Evolutionary conservation across 2,329 filamentous ascomycete genomes (phyloP), one percentile per base, ranked within the genome.

Genomic region (Neonectria ditissima): DNA sequence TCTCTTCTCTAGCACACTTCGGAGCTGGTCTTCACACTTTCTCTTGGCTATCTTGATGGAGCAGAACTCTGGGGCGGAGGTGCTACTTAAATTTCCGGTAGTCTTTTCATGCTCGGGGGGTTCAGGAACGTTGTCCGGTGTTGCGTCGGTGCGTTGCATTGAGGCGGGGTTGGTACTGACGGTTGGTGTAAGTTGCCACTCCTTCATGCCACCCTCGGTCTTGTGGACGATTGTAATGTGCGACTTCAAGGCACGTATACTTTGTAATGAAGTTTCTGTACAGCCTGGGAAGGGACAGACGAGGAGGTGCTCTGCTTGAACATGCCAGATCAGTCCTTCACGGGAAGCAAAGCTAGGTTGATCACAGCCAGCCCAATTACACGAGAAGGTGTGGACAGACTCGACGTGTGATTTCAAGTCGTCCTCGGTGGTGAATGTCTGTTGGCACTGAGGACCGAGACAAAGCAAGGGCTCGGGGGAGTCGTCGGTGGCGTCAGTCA

Each of bases 271-370:
- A n/a, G 69, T 70, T 53, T 82, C 79, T 34, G 73, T 70, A 58
- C 81, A 83, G 1, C 76, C 79, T 0, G 73, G 67, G 1, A 76
- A 74, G 0, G 81, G 81, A 30, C 81, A 83, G 26, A 80, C 69
- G 28, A 83, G 74, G 11, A 83, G 73, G 62, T 83, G 81, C 50
- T 82, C 78, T 20, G 73, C 72, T 59, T 83, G 81, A 41, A 83
- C 80, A 61, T 83, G 81, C 72, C 80, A 79, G 16, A 77, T 74
- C 32, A 83, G 75, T 9, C 76, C 80, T 34, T 78, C 76, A 14
- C 73, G 74, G 1, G 79, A 78, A 2, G 74, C 68, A 56, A 82
- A 83, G 48, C 75, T 75, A 1, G 73, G 65, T 7, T 76, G 74
- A 1, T 70, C 62, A 43, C 81, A 83, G 22, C 73, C 71, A 2